A percentile compares a stretch with the other conserved stretches of the same genome.
These are phyloP conservation scores for Pseudopithomyces maydicus DNA, from an alignment of 2,329 filamentous ascomycete species.

Conservation along the genomic window DNA sequence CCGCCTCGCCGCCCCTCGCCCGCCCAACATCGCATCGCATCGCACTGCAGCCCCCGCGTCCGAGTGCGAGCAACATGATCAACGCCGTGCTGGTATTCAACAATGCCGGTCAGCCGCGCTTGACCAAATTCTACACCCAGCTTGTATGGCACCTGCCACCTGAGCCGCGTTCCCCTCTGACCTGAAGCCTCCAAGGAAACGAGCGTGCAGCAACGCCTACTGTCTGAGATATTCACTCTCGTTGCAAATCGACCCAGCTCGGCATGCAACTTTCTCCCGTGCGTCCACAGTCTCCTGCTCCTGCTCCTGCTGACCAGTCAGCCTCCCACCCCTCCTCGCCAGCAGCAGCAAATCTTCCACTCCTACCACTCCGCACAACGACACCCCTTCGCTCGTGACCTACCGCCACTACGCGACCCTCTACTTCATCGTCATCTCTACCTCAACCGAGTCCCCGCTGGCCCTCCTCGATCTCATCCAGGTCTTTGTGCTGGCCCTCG, in stretches of 20 bases:
- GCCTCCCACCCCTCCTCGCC: constrained; percentile 66
- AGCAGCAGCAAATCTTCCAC: constrained; percentile 52
- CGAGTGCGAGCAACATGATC: constrained; percentile 69
- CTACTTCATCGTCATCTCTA: constrained; percentile 98
- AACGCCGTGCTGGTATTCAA: constrained; percentile 99
- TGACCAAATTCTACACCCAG: constrained; percentile 99
- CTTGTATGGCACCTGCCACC: constrained; percentile 63
- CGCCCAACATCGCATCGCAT: constrained; percentile 10
- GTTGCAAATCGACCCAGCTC: constrained; percentile 90
- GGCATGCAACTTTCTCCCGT: constrained; percentile 94
- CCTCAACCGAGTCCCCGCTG: constrained; percentile 92
- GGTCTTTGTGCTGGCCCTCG: constrained; percentile 94
- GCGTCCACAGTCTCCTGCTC: constrained; percentile 31
- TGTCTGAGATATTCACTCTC: constrained; percentile 95
- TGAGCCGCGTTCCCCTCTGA: neutral
- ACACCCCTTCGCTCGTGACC: constrained; percentile 92
- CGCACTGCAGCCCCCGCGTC: neutral
- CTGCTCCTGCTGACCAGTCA: constrained; percentile 58
- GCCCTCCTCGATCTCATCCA: constrained; percentile 96
- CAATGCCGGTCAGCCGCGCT: constrained; percentile 91
- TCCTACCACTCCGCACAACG: constrained; percentile 69
- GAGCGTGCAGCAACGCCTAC: constrained; percentile 92
- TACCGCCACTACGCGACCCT: constrained; percentile 98
- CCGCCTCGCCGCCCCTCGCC: neutral
- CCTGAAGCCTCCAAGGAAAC: constrained; percentile 72